A percentile compares a stretch with the other conserved stretches of the same genome.
These are phyloP conservation scores for Candida qinlingensis DNA, from an alignment of 805 yeast genomes.

Conservation along the genomic window DNA sequence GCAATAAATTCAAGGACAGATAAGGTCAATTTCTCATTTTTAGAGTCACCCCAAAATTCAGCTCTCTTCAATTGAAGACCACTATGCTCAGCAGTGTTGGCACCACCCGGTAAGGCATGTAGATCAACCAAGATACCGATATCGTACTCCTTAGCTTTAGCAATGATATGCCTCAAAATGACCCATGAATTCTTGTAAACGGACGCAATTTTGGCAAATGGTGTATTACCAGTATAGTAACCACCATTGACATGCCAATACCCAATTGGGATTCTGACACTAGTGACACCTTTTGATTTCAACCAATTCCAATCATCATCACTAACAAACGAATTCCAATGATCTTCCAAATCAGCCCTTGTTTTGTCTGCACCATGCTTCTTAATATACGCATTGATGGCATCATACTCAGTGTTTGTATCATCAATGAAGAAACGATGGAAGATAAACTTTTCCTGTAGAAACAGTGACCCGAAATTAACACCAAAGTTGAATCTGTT, in stretches of 20 bases:
- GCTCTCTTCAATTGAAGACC: conserved; percentile 60
- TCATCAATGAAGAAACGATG: conserved; percentile 54
- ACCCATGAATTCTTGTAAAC: conserved; percentile 78
- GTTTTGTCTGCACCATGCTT: conserved; percentile 51
- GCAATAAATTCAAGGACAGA: conserved; percentile 57
- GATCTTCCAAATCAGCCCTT: conserved; percentile 46
- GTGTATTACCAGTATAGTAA: conserved; percentile 49
- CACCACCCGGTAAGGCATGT: conserved; percentile 92
- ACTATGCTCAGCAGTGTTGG: conserved; percentile 80
- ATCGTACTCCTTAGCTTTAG: conserved; percentile 50
- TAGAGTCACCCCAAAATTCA: conserved; percentile 54
- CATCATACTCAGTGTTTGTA: conserved; percentile 69
- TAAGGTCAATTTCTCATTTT: conserved; percentile 40
- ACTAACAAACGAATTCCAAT: conserved; percentile 58
- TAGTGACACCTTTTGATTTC: conserved; percentile 58
- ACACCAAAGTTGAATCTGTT: conserved; percentile 72
- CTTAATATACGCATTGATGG: conserved; percentile 45
- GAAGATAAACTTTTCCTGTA: conserved; percentile 75
- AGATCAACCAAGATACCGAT: conserved; percentile 80
- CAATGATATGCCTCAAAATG: conserved; percentile 47
- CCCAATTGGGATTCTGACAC: conserved; percentile 84
- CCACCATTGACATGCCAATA: conserved; percentile 84
- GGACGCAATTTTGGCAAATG: conserved; percentile 46
- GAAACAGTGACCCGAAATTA: conserved; percentile 77
- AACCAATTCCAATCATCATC: conserved; percentile 83